phyloP scores from a whole-genome alignment of 2,329 filamentous ascomycete genomes.

The Diaporthe citriasiana region DNA sequence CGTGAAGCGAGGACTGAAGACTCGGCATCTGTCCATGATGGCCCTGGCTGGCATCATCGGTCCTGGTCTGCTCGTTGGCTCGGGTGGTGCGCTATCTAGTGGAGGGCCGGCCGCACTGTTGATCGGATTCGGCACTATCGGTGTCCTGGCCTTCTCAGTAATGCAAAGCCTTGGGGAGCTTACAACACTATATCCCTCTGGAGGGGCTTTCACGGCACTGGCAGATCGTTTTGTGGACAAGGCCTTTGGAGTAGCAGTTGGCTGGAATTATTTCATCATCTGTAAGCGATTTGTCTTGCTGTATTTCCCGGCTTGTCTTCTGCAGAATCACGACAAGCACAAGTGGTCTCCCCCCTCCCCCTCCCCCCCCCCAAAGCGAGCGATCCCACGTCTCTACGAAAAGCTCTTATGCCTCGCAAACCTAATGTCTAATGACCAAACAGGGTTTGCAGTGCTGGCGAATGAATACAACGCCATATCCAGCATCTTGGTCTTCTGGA shows the following conservation, averaged over 20 bases:
- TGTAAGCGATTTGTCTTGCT: constrained; percentile 52
- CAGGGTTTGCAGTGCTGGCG: constrained; percentile 69
- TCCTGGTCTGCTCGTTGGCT: constrained; percentile 79
- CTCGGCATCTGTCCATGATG: constrained; percentile 77
- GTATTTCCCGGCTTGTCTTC: background rate
- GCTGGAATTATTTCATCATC: constrained; percentile 81
- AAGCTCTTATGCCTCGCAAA: background rate
- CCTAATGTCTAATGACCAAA: background rate
- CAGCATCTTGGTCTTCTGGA: constrained; percentile 77
- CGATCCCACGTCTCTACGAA: background rate
- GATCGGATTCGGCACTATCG: constrained; percentile 81
- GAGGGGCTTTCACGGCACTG: constrained; percentile 79
- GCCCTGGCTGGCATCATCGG: constrained; percentile 75
- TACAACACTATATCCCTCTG: constrained; percentile 79
- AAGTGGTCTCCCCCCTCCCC: no score
- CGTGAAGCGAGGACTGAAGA: constrained; percentile 78
- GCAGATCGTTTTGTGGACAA: constrained; percentile 80
- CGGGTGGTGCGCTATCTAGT: constrained; percentile 76
- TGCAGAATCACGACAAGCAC: no score
- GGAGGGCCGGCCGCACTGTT: constrained; percentile 80
- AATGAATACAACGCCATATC: constrained; percentile 81
- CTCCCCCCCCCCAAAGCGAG: background rate
- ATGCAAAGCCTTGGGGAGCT: constrained; percentile 84
- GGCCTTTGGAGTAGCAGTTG: constrained; percentile 76
- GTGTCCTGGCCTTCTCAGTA: constrained; percentile 75